Percentiles rank a stretch among this genome's conserved stretches.
Conservation (phyloP, 2,329 filamentous ascomycete species). For the Clonostachys byssicola region DNA sequence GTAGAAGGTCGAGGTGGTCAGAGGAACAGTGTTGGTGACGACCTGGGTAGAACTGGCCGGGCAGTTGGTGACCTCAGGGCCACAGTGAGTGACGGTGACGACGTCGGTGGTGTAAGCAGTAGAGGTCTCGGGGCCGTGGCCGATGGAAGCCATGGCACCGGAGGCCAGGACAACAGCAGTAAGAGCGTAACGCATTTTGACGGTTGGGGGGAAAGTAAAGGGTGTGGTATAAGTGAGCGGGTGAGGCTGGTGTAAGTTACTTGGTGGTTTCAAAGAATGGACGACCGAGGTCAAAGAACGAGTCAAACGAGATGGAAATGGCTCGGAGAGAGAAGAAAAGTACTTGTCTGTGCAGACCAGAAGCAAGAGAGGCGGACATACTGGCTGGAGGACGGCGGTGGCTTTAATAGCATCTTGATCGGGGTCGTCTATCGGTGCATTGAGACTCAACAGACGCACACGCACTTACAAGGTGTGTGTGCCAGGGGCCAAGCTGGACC, state of each 20-base stretch:
- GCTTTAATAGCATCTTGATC: slow-evolving; percentile 4
- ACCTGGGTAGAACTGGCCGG: slow-evolving; percentile 34
- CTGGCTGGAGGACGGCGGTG: background rate
- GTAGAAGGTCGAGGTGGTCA: slow-evolving; percentile 52
- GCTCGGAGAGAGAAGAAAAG: slow-evolving; percentile 30
- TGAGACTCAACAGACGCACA: too few relatives aligned
- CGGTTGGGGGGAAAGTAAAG: slow-evolving; percentile 19
- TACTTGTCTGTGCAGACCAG: too few relatives aligned
- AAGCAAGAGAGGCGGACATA: background rate
- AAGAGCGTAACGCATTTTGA: slow-evolving; percentile 61
- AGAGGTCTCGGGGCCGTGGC: slow-evolving; percentile 21
- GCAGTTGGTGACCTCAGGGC: slow-evolving; percentile 58
- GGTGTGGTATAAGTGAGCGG: slow-evolving; percentile 13
- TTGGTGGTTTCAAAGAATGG: slow-evolving; percentile 42
- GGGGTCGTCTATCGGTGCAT: background rate
- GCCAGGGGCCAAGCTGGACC: slow-evolving; percentile 1
- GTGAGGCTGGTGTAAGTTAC: slow-evolving; percentile 10
- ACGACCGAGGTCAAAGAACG: slow-evolving; percentile 50
- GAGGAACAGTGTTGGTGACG: slow-evolving; percentile 29
- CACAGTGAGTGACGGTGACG: slow-evolving; percentile 60
- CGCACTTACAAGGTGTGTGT: too few relatives aligned
- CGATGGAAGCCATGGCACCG: slow-evolving; percentile 7
- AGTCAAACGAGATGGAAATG: slow-evolving; percentile 29
- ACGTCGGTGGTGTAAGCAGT: slow-evolving; percentile 55
- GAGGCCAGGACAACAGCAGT: slow-evolving; percentile 20